These are phyloP conservation scores for Piper longum DNA, from an alignment of 164 flowering plant species.

Conservation along the genomic window DNA sequence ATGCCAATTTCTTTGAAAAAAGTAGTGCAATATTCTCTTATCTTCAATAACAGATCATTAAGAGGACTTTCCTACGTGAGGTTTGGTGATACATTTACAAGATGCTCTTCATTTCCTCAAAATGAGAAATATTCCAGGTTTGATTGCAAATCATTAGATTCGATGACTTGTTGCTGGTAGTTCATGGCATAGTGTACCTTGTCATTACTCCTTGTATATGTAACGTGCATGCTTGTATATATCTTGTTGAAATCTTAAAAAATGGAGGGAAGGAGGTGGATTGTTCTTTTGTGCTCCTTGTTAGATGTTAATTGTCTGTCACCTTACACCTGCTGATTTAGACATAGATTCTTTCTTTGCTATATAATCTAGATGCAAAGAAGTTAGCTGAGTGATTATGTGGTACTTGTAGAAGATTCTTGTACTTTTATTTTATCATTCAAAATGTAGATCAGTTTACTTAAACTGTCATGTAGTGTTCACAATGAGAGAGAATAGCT, in stretches of 20 bases:
- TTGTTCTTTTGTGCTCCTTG: background rate
- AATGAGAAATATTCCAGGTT: constrained; percentile 72
- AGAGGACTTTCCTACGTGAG: constrained; percentile 59
- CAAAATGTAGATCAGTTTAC: no score
- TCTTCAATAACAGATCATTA: constrained; percentile 46
- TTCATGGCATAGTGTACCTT: no score
- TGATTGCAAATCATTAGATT: constrained; percentile 5
- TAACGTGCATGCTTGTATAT: background rate
- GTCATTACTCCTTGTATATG: no score
- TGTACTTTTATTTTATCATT: no score
- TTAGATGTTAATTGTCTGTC: background rate
- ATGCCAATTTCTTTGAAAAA: constrained; percentile 2
- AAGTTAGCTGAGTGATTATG: no score
- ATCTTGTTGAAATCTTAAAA: background rate
- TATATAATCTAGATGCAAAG: no score
- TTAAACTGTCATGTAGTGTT: no score
- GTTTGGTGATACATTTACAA: constrained; percentile 87
- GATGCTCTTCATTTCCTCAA: constrained; percentile 43
- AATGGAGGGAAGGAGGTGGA: background rate
- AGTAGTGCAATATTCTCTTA: background rate
- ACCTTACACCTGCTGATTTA: background rate
- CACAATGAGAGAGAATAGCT: no score
- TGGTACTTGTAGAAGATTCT: no score
- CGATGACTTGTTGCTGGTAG: background rate
- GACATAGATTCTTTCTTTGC: no score